Evolutionary conservation across 2,329 filamentous ascomycete genomes (phyloP).

Genomic region (Gaeumannomyces tritici): DNA sequence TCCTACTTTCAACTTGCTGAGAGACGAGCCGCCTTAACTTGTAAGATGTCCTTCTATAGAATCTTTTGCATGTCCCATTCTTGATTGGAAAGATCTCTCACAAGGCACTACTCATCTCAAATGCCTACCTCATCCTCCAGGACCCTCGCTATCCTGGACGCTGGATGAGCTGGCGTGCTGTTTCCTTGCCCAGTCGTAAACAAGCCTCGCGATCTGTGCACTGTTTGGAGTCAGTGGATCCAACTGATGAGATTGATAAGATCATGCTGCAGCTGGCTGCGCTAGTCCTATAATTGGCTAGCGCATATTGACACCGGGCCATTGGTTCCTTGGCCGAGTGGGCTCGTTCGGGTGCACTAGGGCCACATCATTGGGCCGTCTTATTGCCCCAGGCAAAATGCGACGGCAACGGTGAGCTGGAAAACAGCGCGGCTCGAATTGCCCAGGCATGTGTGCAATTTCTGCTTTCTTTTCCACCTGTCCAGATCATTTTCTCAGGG

Average conservation of each 20-base stretch:
- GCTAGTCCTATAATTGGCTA: neutral
- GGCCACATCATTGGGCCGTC: neutral
- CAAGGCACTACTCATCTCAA: too few relatives aligned
- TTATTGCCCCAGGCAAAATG: neutral
- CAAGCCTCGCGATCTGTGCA: neutral
- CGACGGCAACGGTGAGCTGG: neutral
- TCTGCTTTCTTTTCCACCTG: neutral
- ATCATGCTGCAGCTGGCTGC: conserved; percentile 10
- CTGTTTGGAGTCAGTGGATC: neutral
- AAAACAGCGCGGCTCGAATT: neutral
- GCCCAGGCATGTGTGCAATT: too few relatives aligned
- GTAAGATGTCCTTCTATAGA: neutral
- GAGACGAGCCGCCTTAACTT: neutral
- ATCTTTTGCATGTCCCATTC: neutral
- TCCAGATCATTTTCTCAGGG: neutral
- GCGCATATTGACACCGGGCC: neutral
- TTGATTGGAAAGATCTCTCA: neutral
- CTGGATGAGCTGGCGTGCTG: neutral
- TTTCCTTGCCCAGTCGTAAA: neutral
- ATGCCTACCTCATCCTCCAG: neutral
- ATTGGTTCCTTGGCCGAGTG: neutral
- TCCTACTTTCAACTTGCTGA: neutral
- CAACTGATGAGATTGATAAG: conserved; percentile 16
- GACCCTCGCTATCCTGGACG: neutral
- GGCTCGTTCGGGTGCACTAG: neutral